Evolutionary conservation across 2,329 filamentous ascomycete species (phyloP).

Genomic region (Apiospora marii): DNA sequence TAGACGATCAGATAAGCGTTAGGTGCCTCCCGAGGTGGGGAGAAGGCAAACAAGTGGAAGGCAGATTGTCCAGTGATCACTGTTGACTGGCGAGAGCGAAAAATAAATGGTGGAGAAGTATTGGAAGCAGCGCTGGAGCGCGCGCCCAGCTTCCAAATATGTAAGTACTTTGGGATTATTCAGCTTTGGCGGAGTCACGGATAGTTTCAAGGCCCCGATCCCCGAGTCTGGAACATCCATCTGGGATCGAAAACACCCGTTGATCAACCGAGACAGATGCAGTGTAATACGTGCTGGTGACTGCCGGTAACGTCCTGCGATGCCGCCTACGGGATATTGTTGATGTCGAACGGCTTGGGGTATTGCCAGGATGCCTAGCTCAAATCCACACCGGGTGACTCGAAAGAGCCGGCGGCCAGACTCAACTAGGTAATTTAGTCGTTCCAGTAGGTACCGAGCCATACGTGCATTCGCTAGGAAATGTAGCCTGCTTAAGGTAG

Average conservation of each 20-base stretch:
- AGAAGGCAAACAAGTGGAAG: neutral
- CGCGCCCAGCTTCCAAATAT: neutral
- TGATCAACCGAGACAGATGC: neutral
- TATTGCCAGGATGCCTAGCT: neutral
- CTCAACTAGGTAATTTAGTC: neutral
- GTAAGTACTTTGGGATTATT: neutral
- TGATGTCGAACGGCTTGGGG: neutral
- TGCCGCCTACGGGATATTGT: neutral
- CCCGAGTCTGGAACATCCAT: neutral
- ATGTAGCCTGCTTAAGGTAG: neutral
- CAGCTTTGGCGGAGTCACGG: conserved; percentile 9
- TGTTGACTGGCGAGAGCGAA: conserved; percentile 3
- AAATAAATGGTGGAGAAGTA: conserved; percentile 1
- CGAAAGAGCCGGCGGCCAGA: neutral
- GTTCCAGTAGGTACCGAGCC: neutral
- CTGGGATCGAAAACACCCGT: neutral
- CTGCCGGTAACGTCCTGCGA: neutral
- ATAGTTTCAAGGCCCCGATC: neutral
- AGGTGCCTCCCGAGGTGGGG: neutral
- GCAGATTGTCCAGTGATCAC: neutral
- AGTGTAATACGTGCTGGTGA: neutral
- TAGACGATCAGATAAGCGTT: conserved; percentile 16
- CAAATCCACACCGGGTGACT: neutral
- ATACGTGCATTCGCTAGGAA: neutral
- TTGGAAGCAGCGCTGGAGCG: neutral